Evolutionary conservation across 2,329 filamentous ascomycete species (phyloP), one percentile per base, ranked within the genome.

Genomic region (Microdochium nivale): DNA sequence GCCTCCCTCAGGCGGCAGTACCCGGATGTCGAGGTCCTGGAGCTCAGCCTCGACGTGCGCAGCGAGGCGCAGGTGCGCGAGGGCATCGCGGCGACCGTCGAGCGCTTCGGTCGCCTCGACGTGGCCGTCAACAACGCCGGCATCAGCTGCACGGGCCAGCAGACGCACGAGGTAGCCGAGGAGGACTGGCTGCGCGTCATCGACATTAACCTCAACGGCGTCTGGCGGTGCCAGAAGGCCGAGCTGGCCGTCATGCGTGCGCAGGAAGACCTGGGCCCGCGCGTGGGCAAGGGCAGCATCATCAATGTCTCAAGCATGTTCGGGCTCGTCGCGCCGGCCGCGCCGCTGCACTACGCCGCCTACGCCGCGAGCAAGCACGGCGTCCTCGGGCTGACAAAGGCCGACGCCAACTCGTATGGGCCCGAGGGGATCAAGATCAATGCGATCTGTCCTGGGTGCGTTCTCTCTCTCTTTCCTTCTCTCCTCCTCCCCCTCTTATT

Each of bases 91-190:
- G 59, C 68, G 47, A 68, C 68, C 0, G 71, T 71, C 1, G 59
- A 65, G 14, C 60, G 65, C 48, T 81, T 81, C 59, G 77, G 77
- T 9, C 67, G 78, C 2, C 65, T 83, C 43, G 79, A 83, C 56
- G 68, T 79, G 33, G 77, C 76, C 0, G 69, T 81, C 49, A 81
- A 82, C 58, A 76, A 77, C 43, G 79, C 79, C 1, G 79, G 78
- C 2, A 70, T 81, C 25, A 65, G 65, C 7, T 76, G 75, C 1
- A 58, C 59, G 1, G 62, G 69, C 25, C 62, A 59, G 16, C 62
- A 63, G 1, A 80, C 77, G 0, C 71, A 78, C 51, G 68, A 79
- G 52, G 59, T 71, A 40, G 62, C 66, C 1, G 66, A 75, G 49
- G 66, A 67, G 1, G 75, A 78, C 46, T 83, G 78, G 70, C 60